These are phyloP conservation scores for Schizophyllum commune DNA, from an alignment of 1,284 basidiomycete species.

Conservation along the genomic window DNA sequence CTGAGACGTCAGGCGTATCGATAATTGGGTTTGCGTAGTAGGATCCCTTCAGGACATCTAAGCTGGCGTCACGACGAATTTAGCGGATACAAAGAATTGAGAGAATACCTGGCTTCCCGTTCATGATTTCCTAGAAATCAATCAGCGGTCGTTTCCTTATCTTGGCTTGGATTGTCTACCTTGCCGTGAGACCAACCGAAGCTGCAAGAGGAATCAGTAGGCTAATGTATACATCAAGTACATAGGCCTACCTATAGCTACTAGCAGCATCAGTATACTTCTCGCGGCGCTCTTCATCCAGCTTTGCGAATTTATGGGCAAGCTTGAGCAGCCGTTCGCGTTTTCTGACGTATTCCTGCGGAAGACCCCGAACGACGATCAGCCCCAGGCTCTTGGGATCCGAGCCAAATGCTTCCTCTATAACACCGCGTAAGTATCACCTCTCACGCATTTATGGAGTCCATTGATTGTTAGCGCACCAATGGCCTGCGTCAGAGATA, in stretches of 20 bases:
- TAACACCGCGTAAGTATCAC: constrained; percentile 3
- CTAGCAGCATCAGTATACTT: constrained; percentile 61
- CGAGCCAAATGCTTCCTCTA: constrained; percentile 78
- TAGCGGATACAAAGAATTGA: constrained; percentile 2
- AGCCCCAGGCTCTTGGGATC: constrained; percentile 70
- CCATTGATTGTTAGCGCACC: constrained; percentile 28
- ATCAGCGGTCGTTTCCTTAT: neutral
- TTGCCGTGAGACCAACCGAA: constrained; percentile 95
- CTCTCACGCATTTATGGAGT: constrained; percentile 1
- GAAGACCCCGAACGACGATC: constrained; percentile 76
- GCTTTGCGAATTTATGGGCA: constrained; percentile 65
- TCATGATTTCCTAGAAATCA: constrained; percentile 79
- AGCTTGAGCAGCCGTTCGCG: constrained; percentile 67
- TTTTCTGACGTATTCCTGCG: constrained; percentile 49
- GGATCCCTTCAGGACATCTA: constrained; percentile 79
- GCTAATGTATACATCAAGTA: too few species aligned
- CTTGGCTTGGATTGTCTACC: constrained; percentile 26
- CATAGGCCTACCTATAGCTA: constrained; percentile 75
- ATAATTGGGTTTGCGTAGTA: constrained; percentile 86
- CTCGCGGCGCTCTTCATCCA: constrained; percentile 60
- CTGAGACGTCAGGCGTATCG: constrained; percentile 53
- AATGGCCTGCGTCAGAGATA: constrained; percentile 53
- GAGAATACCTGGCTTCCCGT: constrained; percentile 67
- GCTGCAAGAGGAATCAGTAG: constrained; percentile 31
- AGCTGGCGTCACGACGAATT: constrained; percentile 15